These are phyloP conservation scores for Macrophomina pseudophaseolina DNA, from an alignment of 2,329 filamentous ascomycete species.

Conservation along the genomic window DNA sequence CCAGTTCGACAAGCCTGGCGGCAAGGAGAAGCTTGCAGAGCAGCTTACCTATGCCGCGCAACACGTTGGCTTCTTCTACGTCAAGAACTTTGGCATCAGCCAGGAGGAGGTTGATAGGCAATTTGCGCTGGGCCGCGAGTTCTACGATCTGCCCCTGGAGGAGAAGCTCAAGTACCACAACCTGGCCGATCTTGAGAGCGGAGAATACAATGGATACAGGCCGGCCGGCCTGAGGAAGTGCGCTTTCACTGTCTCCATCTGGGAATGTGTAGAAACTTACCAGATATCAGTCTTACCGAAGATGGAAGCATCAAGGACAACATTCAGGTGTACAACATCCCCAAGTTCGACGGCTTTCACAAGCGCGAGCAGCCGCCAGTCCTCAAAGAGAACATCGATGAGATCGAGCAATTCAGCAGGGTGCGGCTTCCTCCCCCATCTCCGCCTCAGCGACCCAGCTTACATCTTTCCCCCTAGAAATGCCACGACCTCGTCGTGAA, in stretches of 20 bases:
- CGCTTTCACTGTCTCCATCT: neutral
- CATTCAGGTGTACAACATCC: conserved; percentile 65
- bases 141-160: conserved; percentile 61
- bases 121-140: conserved; percentile 64
- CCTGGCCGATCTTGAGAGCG: conserved; percentile 45
- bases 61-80: conserved; percentile 65
- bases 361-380: conserved; percentile 51
- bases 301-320: conserved; percentile 57
- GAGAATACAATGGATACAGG: conserved; percentile 64
- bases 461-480: conserved; percentile 29
- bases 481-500: conserved; percentile 62
- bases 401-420: conserved; percentile 61
- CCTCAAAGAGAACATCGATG: conserved; percentile 55
- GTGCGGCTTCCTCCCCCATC: neutral
- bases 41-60: conserved; percentile 62
- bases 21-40: conserved; percentile 59
- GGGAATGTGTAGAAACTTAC: conserved; percentile 27
- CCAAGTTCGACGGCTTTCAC: conserved; percentile 58
- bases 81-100: conserved; percentile 64
- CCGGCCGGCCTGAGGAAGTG: conserved; percentile 49
- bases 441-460: neutral
- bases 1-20: conserved; percentile 59
- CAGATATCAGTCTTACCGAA: conserved; percentile 32
- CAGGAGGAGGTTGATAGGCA: conserved; percentile 66
- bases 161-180: conserved; percentile 63